phyloP scores from a whole-genome alignment of 805 yeast genomes.

The Saturnispora sekii region DNA sequence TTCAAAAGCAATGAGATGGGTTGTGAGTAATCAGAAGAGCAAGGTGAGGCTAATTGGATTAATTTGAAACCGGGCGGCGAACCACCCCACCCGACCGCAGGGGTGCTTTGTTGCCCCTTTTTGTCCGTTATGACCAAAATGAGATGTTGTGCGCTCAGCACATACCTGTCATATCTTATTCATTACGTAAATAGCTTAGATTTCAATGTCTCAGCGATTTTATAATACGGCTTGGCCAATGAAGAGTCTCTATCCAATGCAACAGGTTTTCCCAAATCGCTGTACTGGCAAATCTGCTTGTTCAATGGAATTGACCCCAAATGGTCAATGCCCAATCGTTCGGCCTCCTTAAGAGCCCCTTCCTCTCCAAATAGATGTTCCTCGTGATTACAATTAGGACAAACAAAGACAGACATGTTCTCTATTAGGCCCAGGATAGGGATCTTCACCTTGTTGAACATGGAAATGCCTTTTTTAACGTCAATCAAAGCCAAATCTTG shows the following conservation, averaged over 20 bases:
- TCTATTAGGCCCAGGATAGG: constrained; percentile 72
- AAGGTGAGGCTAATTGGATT: not conserved
- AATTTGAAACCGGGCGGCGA: too few relatives aligned
- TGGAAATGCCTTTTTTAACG: constrained; percentile 68
- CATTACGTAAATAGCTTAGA: constrained; percentile 1
- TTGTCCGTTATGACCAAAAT: too few relatives aligned
- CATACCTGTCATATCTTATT: too few relatives aligned
- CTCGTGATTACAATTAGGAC: constrained; percentile 69
- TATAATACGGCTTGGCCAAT: constrained; percentile 34
- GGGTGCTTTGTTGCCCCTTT: too few relatives aligned
- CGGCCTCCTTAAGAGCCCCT: constrained; percentile 44
- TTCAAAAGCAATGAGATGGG: not conserved
- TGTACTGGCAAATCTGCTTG: constrained; percentile 45
- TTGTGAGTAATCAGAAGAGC: not conserved
- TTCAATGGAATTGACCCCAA: constrained; percentile 63
- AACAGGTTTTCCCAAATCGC: constrained; percentile 61
- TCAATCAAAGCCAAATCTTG: constrained; percentile 79
- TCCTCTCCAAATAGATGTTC: constrained; percentile 66
- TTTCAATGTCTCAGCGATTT: constrained; percentile 37
- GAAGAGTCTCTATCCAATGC: constrained; percentile 34
- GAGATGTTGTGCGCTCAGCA: not conserved
- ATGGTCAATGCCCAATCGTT: constrained; percentile 36
- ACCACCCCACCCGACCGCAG: too few relatives aligned
- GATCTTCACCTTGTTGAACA: constrained; percentile 63
- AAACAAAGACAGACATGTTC: constrained; percentile 69